These are phyloP conservation scores for Edaphochlamys debaryana DNA, from an alignment of 139 green algal species.

Conservation along the genomic window DNA sequence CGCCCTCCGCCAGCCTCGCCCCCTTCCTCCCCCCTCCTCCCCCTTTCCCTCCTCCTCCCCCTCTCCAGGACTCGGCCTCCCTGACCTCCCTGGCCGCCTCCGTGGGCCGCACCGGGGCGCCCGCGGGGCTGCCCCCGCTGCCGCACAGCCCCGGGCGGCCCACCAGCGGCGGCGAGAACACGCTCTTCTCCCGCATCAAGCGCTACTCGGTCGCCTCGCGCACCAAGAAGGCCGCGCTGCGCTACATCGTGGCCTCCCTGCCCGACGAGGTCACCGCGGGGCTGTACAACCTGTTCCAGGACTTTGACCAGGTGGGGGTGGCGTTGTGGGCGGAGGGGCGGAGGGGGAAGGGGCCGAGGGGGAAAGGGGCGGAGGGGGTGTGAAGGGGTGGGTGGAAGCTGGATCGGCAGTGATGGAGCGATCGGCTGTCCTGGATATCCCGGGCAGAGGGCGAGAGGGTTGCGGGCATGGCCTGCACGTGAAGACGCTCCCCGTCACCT, in stretches of 20 bases:
- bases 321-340: no score
- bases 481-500: no score
- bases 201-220: constrained; percentile 2
- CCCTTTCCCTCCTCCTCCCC: no score
- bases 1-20: no score
- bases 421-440: no score
- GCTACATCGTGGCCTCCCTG: constrained; percentile 31
- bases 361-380: background rate
- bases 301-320: constrained; percentile 20
- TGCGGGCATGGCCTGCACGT: no score
- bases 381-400: background rate
- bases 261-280: constrained; percentile 29
- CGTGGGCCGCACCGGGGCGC: background rate
- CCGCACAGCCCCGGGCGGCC: background rate
- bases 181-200: constrained; percentile 30
- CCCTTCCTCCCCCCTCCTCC: no score
- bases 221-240: constrained; percentile 19
- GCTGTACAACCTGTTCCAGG: constrained; percentile 36
- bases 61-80: no score
- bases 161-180: background rate
- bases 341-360: no score
- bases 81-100: no score
- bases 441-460: no score
- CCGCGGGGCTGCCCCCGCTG: constrained; percentile 12
- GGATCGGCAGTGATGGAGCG: background rate